A percentile compares a stretch with the other conserved stretches of the same genome.
These are phyloP conservation scores for Phlebiopsis flavidoalba DNA, from an alignment of 768 basidiomycete species.

Conservation along the genomic window DNA sequence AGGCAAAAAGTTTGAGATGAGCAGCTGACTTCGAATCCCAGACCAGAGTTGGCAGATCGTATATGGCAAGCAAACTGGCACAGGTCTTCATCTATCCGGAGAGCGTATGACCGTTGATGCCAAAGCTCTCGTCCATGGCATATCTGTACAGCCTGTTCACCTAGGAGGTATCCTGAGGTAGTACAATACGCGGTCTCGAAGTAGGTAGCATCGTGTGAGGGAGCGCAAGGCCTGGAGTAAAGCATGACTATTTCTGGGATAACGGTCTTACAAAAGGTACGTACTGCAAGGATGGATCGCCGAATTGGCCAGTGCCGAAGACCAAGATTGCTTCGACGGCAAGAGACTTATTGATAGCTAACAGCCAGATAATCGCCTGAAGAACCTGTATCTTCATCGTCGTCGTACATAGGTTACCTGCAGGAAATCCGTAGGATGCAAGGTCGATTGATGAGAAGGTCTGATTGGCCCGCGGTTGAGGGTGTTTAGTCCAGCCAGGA, in stretches of 20 bases:
- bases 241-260: not conserved
- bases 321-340: conserved; percentile 10
- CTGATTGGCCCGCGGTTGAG: conserved; percentile 6
- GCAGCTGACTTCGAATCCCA: conserved; percentile 6
- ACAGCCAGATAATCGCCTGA: not conserved
- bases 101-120: conserved; percentile 7
- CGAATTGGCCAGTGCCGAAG: conserved; percentile 13
- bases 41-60: conserved; percentile 1
- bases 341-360: conserved; percentile 5
- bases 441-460: conserved; percentile 7
- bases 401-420: not conserved
- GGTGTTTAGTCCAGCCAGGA: conserved; percentile 4
- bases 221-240: conserved; percentile 1
- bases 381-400: conserved; percentile 8
- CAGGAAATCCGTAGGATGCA: conserved; percentile 7
- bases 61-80: conserved; percentile 2
- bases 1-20: conserved; percentile 10
- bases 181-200: conserved; percentile 8
- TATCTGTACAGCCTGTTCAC: not conserved
- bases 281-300: conserved; percentile 7
- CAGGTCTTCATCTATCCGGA: conserved; percentile 1
- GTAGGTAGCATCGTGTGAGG: not conserved
- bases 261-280: not conserved
- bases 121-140: not conserved
- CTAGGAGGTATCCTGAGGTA: conserved; percentile 3